Evolutionary conservation across 768 basidiomycete genomes (phyloP).

Genomic region (Russula foetens): DNA sequence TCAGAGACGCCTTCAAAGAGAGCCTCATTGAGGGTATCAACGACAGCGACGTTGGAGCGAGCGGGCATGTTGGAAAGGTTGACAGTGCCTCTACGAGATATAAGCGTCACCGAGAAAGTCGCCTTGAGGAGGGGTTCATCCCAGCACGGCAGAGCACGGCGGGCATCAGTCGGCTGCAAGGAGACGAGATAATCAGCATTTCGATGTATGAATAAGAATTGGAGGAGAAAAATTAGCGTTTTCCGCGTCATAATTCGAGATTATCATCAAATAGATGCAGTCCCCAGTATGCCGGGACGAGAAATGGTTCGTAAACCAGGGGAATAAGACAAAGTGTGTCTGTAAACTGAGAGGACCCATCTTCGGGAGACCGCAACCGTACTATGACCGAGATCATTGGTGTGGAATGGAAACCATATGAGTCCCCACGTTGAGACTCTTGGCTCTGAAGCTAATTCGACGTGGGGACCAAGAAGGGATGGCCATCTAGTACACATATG

Average conservation of each 20-base stretch:
- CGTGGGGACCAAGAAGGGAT: neutral
- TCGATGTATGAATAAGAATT: neutral
- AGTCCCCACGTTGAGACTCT: neutral
- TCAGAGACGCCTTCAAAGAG: slow-evolving; percentile 25
- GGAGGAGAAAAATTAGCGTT: neutral
- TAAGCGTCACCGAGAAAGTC: slow-evolving; percentile 66
- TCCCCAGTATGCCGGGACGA: neutral
- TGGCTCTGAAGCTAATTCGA: neutral
- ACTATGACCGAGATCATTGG: neutral
- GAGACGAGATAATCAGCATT: neutral
- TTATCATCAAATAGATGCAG: neutral
- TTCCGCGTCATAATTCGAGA: neutral
- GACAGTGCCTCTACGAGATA: slow-evolving; percentile 68
- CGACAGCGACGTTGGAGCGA: slow-evolving; percentile 40
- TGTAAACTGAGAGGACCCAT: neutral
- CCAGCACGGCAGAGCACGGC: slow-evolving; percentile 83
- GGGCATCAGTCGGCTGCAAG: slow-evolving; percentile 73
- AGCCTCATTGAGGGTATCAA: slow-evolving; percentile 21
- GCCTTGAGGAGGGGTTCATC: slow-evolving; percentile 91
- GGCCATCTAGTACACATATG: neutral
- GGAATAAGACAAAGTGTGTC: neutral
- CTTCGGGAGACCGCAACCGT: neutral
- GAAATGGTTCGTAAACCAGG: neutral
- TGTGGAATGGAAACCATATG: too few relatives aligned
- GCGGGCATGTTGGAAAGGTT: slow-evolving; percentile 86